Conservation (phyloP, 768 basidiomycete genomes). For the Kwoniella heveanensis region DNA sequence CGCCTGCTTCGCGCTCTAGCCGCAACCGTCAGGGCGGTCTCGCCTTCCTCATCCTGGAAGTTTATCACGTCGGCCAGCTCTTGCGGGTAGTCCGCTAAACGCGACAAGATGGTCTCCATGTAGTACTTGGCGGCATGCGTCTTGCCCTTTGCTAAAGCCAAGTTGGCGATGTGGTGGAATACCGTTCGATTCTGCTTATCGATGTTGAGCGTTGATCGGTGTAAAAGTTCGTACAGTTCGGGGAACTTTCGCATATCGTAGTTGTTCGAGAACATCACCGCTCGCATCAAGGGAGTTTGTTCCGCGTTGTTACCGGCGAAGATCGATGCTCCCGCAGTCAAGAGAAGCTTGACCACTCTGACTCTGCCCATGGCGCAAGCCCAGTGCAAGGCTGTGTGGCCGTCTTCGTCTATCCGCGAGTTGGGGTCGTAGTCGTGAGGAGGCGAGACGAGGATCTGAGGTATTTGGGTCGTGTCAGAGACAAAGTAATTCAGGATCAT, state of each 20-base stretch:
- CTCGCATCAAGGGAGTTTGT: constrained; percentile 96
- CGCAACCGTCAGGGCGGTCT: constrained; percentile 94
- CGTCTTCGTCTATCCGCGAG: constrained; percentile 96
- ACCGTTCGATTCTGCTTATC: constrained; percentile 96
- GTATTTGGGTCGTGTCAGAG: constrained; percentile 90
- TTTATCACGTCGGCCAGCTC: constrained; percentile 98
- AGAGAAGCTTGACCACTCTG: constrained; percentile 87
- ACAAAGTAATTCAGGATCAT: constrained; percentile 98
- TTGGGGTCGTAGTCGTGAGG: constrained; percentile 92
- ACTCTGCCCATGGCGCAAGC: constrained; percentile 98
- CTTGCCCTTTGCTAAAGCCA: constrained; percentile 96
- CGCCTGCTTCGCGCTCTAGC: constrained; percentile 94
- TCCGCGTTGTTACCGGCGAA: constrained; percentile 96
- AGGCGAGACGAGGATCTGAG: constrained; percentile 79
- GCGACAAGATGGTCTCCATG: constrained; percentile 89
- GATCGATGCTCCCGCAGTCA: constrained; percentile 92
- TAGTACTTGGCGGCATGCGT: constrained; percentile 97
- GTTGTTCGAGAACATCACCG: constrained; percentile 99
- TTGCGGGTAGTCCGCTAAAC: constrained; percentile 88
- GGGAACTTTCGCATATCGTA: constrained; percentile 99
- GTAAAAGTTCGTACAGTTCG: constrained; percentile 92
- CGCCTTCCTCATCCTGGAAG: constrained; percentile 98
- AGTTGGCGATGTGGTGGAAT: constrained; percentile 96
- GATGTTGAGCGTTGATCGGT: constrained; percentile 98
- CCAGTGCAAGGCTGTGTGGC: constrained; percentile 96